These are phyloP conservation scores for Aureobasidium pullulans DNA, from an alignment of 2,329 filamentous ascomycete species.

Conservation along the genomic window DNA sequence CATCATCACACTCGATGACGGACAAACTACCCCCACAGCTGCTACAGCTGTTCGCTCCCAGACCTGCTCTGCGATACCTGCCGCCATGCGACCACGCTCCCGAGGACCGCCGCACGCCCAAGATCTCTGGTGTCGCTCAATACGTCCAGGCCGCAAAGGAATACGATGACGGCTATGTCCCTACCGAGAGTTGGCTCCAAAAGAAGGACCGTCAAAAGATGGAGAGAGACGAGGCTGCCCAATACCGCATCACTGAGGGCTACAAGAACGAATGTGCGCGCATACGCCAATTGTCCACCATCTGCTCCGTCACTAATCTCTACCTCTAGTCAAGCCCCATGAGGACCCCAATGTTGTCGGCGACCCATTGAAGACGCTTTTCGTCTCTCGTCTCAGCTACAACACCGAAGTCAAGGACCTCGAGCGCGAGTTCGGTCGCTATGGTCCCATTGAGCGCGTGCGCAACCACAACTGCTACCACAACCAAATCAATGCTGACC, in stretches of 20 bases:
- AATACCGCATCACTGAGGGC: slow-evolving; percentile 57
- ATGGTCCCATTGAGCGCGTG: slow-evolving; percentile 89
- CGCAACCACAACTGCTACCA: slow-evolving; percentile 29
- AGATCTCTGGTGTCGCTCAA: slow-evolving; percentile 64
- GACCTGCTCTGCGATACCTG: slow-evolving; percentile 84
- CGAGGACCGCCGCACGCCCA: slow-evolving; percentile 69
- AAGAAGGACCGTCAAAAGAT: slow-evolving; percentile 72
- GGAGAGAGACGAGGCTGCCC: slow-evolving; percentile 66
- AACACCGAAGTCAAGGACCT: slow-evolving; percentile 83
- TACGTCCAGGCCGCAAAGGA: slow-evolving; percentile 67
- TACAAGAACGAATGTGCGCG: slow-evolving; percentile 39
- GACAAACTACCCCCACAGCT: slow-evolving; percentile 83
- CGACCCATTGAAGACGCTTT: slow-evolving; percentile 90
- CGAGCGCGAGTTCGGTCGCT: slow-evolving; percentile 87
- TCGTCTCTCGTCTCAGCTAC: slow-evolving; percentile 85
- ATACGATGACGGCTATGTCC: slow-evolving; percentile 65
- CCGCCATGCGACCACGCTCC: slow-evolving; percentile 75
- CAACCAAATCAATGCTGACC: slow-evolving; percentile 15
- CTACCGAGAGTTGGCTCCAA: slow-evolving; percentile 91
- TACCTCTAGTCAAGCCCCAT: slow-evolving; percentile 61
- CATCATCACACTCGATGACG: slow-evolving; percentile 58
- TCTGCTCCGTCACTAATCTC: background rate
- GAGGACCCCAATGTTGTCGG: slow-evolving; percentile 85
- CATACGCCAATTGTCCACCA: background rate
- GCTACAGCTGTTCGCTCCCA: slow-evolving; percentile 87